These are phyloP conservation scores for Pichia paraexigua DNA, from an alignment of 805 yeast species.

Conservation along the genomic window DNA sequence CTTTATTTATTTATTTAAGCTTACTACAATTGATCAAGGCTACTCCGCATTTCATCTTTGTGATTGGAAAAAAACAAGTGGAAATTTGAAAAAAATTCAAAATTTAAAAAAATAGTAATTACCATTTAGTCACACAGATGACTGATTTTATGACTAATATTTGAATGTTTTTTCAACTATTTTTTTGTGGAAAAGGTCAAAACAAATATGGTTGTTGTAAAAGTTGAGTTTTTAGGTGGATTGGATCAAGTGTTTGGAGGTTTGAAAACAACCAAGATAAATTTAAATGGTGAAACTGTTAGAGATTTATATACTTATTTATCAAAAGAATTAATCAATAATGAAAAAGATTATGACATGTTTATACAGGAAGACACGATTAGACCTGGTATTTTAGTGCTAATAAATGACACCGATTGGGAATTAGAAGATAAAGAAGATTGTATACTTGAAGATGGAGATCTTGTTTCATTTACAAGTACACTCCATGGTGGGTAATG, in stretches of 20 bases:
- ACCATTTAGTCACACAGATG: too few relatives aligned
- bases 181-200: too few relatives aligned
- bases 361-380: slow-evolving; percentile 76
- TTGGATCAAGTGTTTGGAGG: slow-evolving; percentile 69
- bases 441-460: slow-evolving; percentile 68
- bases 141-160: too few relatives aligned
- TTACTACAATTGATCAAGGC: too few relatives aligned
- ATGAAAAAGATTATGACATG: slow-evolving; percentile 58
- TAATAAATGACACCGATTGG: slow-evolving; percentile 95
- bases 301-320: slow-evolving; percentile 52
- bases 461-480: slow-evolving; percentile 78
- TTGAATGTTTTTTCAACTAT: too few relatives aligned
- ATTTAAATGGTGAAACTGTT: slow-evolving; percentile 27
- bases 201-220: slow-evolving; percentile 27
- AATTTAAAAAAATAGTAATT: too few relatives aligned
- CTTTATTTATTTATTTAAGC: too few relatives aligned
- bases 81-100: too few relatives aligned
- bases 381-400: slow-evolving; percentile 87
- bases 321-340: slow-evolving; percentile 44
- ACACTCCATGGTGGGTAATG: slow-evolving; percentile 87
- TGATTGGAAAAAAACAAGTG: too few relatives aligned
- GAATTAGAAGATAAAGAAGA: slow-evolving; percentile 86
- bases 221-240: slow-evolving; percentile 60
- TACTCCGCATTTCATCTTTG: too few relatives aligned
- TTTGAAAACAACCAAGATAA: slow-evolving; percentile 28